Conservation (phyloP, 345 rosid genomes). For the Cardamine resedifolia region DNA sequence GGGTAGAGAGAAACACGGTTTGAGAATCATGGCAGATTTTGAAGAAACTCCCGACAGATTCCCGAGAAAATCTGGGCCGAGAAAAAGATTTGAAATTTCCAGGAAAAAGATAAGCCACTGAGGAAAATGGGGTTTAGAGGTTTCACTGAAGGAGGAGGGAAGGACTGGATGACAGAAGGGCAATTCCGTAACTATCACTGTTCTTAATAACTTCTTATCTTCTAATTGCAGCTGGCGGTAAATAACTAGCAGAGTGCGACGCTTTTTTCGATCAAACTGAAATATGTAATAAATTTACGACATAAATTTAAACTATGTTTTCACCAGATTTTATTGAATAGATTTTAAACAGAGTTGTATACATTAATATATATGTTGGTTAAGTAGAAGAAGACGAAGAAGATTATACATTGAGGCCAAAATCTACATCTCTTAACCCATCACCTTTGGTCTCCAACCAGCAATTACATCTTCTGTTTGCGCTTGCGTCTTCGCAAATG, state of each 20-base stretch:
- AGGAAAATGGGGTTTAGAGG: slow-evolving; percentile 10
- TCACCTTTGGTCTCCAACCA: slow-evolving; percentile 91
- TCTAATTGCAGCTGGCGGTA: background rate
- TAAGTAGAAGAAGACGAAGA: slow-evolving; percentile 1
- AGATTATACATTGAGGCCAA: slow-evolving; percentile 16
- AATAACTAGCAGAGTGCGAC: background rate
- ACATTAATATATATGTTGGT: background rate
- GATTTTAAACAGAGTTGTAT: background rate
- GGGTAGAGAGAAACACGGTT: slow-evolving; percentile 49
- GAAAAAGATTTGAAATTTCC: slow-evolving; percentile 6
- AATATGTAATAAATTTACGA: background rate
- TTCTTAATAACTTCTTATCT: no score
- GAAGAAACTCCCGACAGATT: slow-evolving; percentile 9
- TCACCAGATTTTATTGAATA: background rate
- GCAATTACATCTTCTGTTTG: slow-evolving; percentile 78
- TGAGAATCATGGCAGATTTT: slow-evolving; percentile 41
- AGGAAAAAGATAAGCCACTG: slow-evolving; percentile 34
- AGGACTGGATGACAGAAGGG: slow-evolving; percentile 25
- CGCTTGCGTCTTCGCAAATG: slow-evolving; percentile 67
- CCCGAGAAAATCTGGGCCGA: slow-evolving; percentile 26
- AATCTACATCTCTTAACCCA: slow-evolving; percentile 43
- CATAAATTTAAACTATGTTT: background rate
- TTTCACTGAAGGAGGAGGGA: background rate
- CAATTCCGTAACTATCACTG: background rate
- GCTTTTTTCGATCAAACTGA: background rate